Conservation (phyloP, 2,329 filamentous ascomycete species). For the Cryoendolithus antarcticus region DNA sequence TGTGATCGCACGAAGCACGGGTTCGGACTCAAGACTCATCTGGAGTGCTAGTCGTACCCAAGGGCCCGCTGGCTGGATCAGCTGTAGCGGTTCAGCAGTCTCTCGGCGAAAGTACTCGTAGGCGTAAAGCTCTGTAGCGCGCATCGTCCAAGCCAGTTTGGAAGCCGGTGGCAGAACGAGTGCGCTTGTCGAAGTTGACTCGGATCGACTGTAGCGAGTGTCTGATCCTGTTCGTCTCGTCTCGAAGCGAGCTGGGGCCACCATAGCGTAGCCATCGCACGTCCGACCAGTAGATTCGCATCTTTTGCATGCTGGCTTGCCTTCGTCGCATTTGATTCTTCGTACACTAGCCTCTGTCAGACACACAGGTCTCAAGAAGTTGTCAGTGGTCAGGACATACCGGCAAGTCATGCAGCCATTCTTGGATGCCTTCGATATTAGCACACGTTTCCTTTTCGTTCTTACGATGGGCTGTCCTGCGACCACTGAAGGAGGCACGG, state of each 20-base stretch:
- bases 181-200: too few species aligned
- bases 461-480: too few species aligned
- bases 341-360: conserved; percentile 14
- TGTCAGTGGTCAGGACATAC: too few species aligned
- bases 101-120: conserved; percentile 4
- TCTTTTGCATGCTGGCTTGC: conserved; percentile 37
- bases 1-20: conserved; percentile 4
- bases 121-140: background rate
- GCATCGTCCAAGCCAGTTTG: background rate
- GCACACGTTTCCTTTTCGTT: too few species aligned
- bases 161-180: background rate
- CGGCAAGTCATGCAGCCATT: too few species aligned
- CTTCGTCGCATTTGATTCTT: conserved; percentile 44
- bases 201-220: too few species aligned
- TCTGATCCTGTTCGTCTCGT: too few species aligned
- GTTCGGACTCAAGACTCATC: conserved; percentile 1
- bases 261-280: conserved; percentile 35
- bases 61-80: conserved; percentile 1
- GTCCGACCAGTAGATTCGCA: conserved; percentile 41
- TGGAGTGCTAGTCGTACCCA: conserved; percentile 3
- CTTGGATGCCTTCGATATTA: too few species aligned
- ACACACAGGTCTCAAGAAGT: too few species aligned
- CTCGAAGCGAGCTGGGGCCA: too few species aligned
- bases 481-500: too few species aligned
- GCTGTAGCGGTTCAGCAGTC: conserved; percentile 1